Evolutionary conservation across 1,139 yeast genomes (phyloP).

Genomic region (Suhomyces yuchorum): DNA sequence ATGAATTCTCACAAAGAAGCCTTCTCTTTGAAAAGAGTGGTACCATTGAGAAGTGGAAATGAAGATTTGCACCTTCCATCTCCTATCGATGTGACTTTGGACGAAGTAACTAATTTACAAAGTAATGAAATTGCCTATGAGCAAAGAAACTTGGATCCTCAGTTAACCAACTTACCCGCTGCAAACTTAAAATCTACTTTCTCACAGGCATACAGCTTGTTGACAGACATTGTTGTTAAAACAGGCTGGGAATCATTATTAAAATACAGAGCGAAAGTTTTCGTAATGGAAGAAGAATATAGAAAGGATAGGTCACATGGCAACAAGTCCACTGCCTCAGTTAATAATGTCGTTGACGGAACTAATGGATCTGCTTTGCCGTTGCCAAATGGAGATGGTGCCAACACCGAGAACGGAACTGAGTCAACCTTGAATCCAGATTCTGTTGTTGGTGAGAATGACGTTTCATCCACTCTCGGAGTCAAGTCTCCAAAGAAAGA

Average conservation of each 20-base stretch:
- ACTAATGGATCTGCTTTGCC: conserved; percentile 13
- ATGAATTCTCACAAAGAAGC: conserved; percentile 76
- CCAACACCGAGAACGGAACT: conserved; percentile 1
- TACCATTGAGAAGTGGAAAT: conserved; percentile 55
- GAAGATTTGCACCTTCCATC: conserved; percentile 72
- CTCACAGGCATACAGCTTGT: conserved; percentile 73
- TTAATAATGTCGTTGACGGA: conserved; percentile 6
- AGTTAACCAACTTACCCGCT: conserved; percentile 72
- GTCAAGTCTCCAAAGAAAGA: conserved; percentile 41
- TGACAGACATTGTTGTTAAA: conserved; percentile 68
- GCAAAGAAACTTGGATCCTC: conserved; percentile 64
- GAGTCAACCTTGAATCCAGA: conserved; percentile 13
- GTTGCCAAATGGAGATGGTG: conserved; percentile 5
- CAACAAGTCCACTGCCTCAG: conserved; percentile 4
- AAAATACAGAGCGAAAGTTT: conserved; percentile 76
- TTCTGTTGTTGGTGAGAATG: conserved; percentile 19
- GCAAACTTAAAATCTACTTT: conserved; percentile 77
- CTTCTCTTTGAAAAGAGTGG: conserved; percentile 56
- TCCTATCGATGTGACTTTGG: conserved; percentile 76
- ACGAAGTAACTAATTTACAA: conserved; percentile 58
- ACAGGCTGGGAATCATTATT: conserved; percentile 92
- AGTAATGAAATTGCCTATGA: conserved; percentile 53
- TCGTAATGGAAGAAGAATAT: conserved; percentile 95
- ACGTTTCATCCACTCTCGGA: conserved; percentile 40
- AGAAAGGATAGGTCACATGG: conserved; percentile 40